phyloP scores from a whole-genome alignment of 2,329 filamentous ascomycete genomes.

The Pseudogymnoascus sp. region DNA sequence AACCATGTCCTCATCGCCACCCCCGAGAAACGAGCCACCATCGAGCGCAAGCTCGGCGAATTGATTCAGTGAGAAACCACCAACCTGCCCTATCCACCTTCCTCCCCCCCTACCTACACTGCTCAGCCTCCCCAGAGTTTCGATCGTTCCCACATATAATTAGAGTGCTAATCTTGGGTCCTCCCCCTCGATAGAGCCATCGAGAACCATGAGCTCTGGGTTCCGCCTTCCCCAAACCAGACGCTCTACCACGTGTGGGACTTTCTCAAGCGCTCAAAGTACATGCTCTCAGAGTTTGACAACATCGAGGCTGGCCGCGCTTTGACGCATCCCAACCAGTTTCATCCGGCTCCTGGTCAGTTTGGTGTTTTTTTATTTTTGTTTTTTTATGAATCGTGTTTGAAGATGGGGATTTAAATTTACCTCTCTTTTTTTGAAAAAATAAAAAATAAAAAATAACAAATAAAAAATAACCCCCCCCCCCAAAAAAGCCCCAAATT shows the following conservation, averaged over 20 bases:
- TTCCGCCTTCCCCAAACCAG: conserved; percentile 21
- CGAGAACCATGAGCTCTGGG: conserved; percentile 16
- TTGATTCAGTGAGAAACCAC: background rate
- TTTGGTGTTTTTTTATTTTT: background rate
- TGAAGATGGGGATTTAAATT: background rate
- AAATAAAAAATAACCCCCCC: no score
- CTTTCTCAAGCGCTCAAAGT: conserved; percentile 34
- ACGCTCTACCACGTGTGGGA: conserved; percentile 34
- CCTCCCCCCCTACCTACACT: background rate
- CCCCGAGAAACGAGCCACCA: background rate
- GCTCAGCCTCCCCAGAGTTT: conserved; percentile 1
- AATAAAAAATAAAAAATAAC: no score
- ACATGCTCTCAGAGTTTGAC: conserved; percentile 35
- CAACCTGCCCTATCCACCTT: no score
- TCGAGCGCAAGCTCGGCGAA: background rate
- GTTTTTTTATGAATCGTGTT: background rate
- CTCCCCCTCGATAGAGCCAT: conserved; percentile 13
- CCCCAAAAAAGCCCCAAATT: no score
- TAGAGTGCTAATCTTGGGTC: background rate
- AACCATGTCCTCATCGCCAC: background rate
- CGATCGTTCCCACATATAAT: conserved; percentile 1
- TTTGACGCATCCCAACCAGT: conserved; percentile 30
- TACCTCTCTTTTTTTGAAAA: background rate
- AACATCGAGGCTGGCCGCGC: conserved; percentile 29
- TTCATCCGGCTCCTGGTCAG: conserved; percentile 19